Evolutionary conservation across 768 basidiomycete genomes (phyloP), one percentile per base, ranked within the genome.

Genomic region (Asterophora lycoperdoides): DNA sequence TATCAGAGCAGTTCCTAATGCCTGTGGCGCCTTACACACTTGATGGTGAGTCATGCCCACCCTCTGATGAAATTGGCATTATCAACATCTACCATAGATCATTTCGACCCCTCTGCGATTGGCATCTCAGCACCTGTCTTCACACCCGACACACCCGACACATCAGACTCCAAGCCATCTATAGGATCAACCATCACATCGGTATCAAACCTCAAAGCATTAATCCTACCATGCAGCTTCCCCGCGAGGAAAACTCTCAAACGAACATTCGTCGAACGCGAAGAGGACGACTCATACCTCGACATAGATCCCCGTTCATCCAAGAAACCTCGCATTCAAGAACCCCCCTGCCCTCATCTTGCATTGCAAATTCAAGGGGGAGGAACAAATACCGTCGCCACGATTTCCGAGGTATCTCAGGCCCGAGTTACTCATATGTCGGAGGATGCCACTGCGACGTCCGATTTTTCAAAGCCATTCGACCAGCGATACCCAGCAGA

Each of bases 1-100:
- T 66, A 11, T 26, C 49, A 26, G 64, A 68, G 43, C 50, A 64
- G 11, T 70, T 71, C 41, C 34, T 60, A 5, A 67, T 73, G 64
- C 72, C 72, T 8, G 60, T 71, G 26, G 68, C 63, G 2, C 48
- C 61, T 4, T 73, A 67, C 48, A 70, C 66, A 1, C 60, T 73
- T 11, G 72, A 72, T 37, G 64, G 71, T 70, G 32, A 17, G 13
- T 40, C 32, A 38, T 23, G 18, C 18, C 29, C 28, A 9, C 2
- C 26, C 23, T 5, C 8, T 19, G 36, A 36, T 23, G 15, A 1
- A 19, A 36, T 18, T 11, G 5, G 5, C 32, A 36, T 34, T n/a
- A 19, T 19, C 26, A 26, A 23, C 2, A 20, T 8, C 18, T 42
- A 7, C 13, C 5, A n/a, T 19, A 60, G 58, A 56, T 20, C 28